Percentiles rank a stretch among this genome's conserved stretches.
Evolutionary conservation across 805 yeast species (phyloP).

Genomic region (Debaryomyces castellii): DNA sequence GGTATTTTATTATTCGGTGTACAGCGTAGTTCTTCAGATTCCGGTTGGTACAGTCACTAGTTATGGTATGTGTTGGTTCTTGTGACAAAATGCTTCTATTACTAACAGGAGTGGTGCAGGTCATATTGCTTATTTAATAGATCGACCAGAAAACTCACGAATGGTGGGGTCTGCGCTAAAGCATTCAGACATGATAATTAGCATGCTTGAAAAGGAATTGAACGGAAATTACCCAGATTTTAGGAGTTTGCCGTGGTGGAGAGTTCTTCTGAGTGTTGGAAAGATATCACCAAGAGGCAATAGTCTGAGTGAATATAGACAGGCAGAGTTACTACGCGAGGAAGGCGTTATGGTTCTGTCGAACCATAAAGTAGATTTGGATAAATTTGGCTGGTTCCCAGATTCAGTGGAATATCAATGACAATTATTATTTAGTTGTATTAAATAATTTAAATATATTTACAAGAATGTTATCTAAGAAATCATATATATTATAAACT

Average conservation of each 20-base stretch:
- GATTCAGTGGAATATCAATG: conserved; percentile 32
- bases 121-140: conserved; percentile 65
- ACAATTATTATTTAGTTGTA: too few species aligned
- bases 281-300: conserved; percentile 53
- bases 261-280: conserved; percentile 68
- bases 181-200: conserved; percentile 27
- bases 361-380: conserved; percentile 39
- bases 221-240: conserved; percentile 11
- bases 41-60: conserved; percentile 67
- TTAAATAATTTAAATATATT: too few species aligned
- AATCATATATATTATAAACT: not conserved
- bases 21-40: conserved; percentile 47
- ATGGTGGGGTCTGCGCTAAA: conserved; percentile 76
- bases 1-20: conserved; percentile 63
- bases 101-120: conserved; percentile 26
- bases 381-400: conserved; percentile 71
- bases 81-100: too few species aligned
- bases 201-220: conserved; percentile 20
- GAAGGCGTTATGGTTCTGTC: conserved; percentile 49
- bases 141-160: conserved; percentile 64
- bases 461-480: not conserved
- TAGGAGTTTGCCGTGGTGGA: conserved; percentile 73
- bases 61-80: conserved; percentile 48
- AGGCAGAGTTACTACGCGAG: conserved; percentile 39
- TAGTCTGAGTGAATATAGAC: conserved; percentile 43